Percentiles rank a stretch among this genome's conserved stretches.
Evolutionary conservation across 2,329 filamentous ascomycete species (phyloP).

Genomic region (Diaporthe capsici): DNA sequence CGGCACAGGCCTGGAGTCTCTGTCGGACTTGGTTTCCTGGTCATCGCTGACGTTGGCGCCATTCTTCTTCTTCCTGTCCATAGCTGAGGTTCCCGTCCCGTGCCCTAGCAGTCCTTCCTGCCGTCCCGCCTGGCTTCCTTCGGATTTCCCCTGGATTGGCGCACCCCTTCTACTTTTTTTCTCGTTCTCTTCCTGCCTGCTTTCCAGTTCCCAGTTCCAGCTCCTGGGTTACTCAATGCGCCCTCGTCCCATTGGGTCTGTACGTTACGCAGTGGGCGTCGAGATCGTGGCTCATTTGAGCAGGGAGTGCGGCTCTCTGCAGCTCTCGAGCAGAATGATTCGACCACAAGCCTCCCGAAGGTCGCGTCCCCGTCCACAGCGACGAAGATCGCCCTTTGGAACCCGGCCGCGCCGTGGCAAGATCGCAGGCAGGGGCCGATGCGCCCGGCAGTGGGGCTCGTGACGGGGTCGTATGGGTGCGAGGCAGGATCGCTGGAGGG

Average conservation of each 20-base stretch:
- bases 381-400: slow-evolving; percentile 28
- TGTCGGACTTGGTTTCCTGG: slow-evolving; percentile 57
- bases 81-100: slow-evolving; percentile 44
- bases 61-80: slow-evolving; percentile 51
- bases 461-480: slow-evolving; percentile 1
- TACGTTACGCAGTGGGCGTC: slow-evolving; percentile 60
- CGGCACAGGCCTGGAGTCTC: slow-evolving; percentile 53
- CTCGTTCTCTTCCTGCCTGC: slow-evolving; percentile 46
- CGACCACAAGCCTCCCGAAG: slow-evolving; percentile 48
- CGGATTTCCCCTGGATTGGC: neutral
- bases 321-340: slow-evolving; percentile 51
- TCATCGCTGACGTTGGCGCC: slow-evolving; percentile 53
- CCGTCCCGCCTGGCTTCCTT: slow-evolving; percentile 20
- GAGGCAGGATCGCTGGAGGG: slow-evolving; percentile 2
- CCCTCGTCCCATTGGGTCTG: slow-evolving; percentile 59
- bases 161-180: neutral
- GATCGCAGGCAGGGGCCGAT: slow-evolving; percentile 16
- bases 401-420: slow-evolving; percentile 11
- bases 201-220: slow-evolving; percentile 47
- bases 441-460: slow-evolving; percentile 28
- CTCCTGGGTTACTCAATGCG: slow-evolving; percentile 53
- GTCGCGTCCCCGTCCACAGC: slow-evolving; percentile 29
- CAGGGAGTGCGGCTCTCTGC: slow-evolving; percentile 58
- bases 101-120: slow-evolving; percentile 37
- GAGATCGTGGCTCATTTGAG: slow-evolving; percentile 58